These are phyloP conservation scores for Cutaneotrichosporon sp. DNA, from an alignment of 1,284 basidiomycete species.

Conservation along the genomic window DNA sequence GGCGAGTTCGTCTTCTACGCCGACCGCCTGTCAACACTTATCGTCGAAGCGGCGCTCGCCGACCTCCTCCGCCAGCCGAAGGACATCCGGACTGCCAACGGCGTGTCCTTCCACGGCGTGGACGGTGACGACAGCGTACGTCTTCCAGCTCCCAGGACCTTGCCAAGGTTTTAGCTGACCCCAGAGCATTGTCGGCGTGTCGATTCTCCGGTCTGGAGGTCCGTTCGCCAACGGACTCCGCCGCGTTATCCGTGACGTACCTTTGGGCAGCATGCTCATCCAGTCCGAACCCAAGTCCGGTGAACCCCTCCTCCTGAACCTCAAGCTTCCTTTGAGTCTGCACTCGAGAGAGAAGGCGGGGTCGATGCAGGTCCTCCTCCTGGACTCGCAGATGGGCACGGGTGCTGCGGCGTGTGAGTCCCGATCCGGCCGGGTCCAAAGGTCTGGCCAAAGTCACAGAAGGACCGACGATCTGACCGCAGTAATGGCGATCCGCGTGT, in stretches of 20 bases:
- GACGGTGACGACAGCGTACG: conserved; percentile 53
- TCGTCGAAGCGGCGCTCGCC: conserved; percentile 81
- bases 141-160: not conserved
- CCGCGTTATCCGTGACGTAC: conserved; percentile 80
- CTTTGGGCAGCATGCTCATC: conserved; percentile 84
- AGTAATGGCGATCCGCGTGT: conserved; percentile 87
- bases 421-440: not conserved
- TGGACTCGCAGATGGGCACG: conserved; percentile 94
- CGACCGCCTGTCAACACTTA: conserved; percentile 77
- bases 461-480: conserved; percentile 19
- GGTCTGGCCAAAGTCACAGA: not conserved
- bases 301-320: conserved; percentile 83
- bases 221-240: conserved; percentile 87
- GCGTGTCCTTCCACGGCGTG: conserved; percentile 62
- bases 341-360: conserved; percentile 65
- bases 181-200: conserved; percentile 46
- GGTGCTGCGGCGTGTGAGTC: conserved; percentile 73
- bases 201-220: conserved; percentile 62
- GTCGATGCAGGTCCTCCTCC: conserved; percentile 78
- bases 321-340: conserved; percentile 71
- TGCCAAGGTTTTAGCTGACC: not conserved
- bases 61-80: conserved; percentile 70
- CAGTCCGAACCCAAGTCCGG: conserved; percentile 81
- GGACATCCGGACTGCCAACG: conserved; percentile 68
- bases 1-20: conserved; percentile 69